Evolutionary conservation across 306 rosid species (phyloP), one percentile per base, ranked within the genome.

Genomic region (Amphicarpaea edgeworthii): DNA sequence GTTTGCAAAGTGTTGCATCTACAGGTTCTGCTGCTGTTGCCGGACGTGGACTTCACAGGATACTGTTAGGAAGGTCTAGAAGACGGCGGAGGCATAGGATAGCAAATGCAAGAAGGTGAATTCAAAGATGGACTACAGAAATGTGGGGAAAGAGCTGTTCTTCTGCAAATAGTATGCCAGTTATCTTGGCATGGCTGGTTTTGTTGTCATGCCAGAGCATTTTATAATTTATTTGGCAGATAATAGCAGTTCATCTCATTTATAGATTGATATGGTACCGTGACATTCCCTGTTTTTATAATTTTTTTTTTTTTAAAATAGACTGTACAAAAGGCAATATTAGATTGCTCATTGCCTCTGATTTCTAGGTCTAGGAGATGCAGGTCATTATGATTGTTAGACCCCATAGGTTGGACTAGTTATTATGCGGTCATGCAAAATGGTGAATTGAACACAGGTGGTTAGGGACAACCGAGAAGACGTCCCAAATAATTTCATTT

Each of bases 71-170:
- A 63, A 83, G 96, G 41, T 50, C 90, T 12, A 84, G 90, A 77
- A 83, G 91, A 80, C 84, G 87, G 24, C 73, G 79, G 68, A 73
- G 91, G 84, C 84, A 75, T 75, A 81, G 93, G 81, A 71, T 73
- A 64, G 70, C 71, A 4, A 77, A 72, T 70, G 66, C 76, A 40
- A 70, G 83, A 58, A 72, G 85, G 72, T 86, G 74, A 72, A 26
- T 72, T 66, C 41, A 65, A 47, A 32, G 59, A 5, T 15, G 9
- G 40, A 37, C 20, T 50, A 65, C 50, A 21, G 49, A 79, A 50
- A 73, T 46, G 77, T 30, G 72, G 66, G 80, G 83, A 64, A 64
- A 43, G 73, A 66, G 82, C 42, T 75, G 51, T 43, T 16, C 58
- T 38, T 74, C 72, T 75, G 77, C 69, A 26, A 19, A 12, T 68